These are phyloP conservation scores for Thelonectria rubi DNA, from an alignment of 2,329 filamentous ascomycete species.

Conservation along the genomic window DNA sequence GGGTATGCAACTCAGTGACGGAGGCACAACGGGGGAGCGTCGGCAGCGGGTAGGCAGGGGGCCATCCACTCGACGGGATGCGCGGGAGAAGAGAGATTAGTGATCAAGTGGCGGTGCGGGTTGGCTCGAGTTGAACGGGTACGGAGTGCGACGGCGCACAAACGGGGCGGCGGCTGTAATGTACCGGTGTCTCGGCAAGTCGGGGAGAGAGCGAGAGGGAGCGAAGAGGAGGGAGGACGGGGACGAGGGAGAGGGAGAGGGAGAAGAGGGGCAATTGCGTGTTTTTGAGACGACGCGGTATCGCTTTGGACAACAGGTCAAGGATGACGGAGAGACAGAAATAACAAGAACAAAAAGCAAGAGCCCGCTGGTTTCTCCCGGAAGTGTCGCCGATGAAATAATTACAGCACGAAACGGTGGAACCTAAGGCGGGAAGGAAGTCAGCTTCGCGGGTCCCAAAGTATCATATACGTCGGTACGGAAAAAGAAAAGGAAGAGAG, in stretches of 20 bases:
- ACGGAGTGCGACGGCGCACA: slow-evolving; percentile 9
- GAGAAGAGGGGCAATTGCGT: too few species aligned
- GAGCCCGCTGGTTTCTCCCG: not conserved
- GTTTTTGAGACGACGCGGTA: too few species aligned
- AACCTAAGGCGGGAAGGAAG: not conserved
- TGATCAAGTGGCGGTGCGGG: slow-evolving; percentile 28
- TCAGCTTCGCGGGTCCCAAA: not conserved
- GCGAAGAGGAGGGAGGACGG: not conserved
- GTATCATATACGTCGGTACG: not conserved
- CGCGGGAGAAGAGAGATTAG: slow-evolving; percentile 26
- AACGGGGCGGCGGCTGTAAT: slow-evolving; percentile 3
- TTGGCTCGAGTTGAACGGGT: slow-evolving; percentile 5
- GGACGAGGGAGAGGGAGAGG: not conserved
- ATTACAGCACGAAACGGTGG: slow-evolving; percentile 1
- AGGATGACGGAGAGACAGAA: not conserved
- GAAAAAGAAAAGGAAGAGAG: too few species aligned
- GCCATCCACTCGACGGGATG: slow-evolving; percentile 1
- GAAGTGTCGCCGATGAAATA: slow-evolving; percentile 6
- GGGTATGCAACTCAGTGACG: not conserved
- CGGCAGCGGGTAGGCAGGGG: not conserved
- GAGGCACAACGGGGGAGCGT: not conserved
- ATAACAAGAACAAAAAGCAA: not conserved
- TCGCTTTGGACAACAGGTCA: not conserved
- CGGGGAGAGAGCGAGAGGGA: not conserved
- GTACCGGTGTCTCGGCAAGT: slow-evolving; percentile 18